A percentile compares a stretch with the other conserved stretches of the same genome.
Conservation (phyloP, 306 rosid species). For the Vigna angularis region DNA sequence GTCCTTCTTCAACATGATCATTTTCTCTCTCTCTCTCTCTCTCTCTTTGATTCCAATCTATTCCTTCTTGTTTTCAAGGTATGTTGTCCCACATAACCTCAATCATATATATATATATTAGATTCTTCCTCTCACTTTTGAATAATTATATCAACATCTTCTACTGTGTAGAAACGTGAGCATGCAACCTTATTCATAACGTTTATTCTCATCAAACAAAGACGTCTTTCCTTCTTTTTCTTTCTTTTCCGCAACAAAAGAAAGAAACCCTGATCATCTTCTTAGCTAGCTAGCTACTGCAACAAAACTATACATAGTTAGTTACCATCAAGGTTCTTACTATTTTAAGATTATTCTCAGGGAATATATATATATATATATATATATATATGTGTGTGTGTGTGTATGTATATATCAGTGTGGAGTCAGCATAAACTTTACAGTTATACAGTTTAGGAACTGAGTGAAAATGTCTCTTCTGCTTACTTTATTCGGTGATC, state of each 20-base stretch:
- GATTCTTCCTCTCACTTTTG: conserved; percentile 47
- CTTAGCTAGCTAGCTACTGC: not conserved
- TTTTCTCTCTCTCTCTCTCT: conserved; percentile 24
- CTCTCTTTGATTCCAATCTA: conserved; percentile 57
- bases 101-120: conserved; percentile 49
- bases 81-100: conserved; percentile 65
- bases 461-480: not conserved
- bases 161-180: conserved; percentile 13
- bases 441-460: not conserved
- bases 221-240: not conserved
- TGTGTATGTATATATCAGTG: not conserved
- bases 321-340: not conserved
- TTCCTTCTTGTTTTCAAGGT: conserved; percentile 49
- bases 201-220: not conserved
- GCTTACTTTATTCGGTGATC: not conserved
- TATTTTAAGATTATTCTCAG: conserved; percentile 2
- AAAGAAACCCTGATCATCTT: not conserved
- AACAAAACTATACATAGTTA: not conserved
- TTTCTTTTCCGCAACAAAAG: not conserved
- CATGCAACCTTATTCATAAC: conserved; percentile 21
- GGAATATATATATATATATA: not conserved
- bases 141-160: not conserved
- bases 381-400: not conserved
- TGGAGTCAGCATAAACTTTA: not conserved
- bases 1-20: conserved; percentile 38